Percentiles rank a stretch among this genome's conserved stretches.
Evolutionary conservation across 306 rosid species (phyloP).

Genomic region (Alnus rubra): DNA sequence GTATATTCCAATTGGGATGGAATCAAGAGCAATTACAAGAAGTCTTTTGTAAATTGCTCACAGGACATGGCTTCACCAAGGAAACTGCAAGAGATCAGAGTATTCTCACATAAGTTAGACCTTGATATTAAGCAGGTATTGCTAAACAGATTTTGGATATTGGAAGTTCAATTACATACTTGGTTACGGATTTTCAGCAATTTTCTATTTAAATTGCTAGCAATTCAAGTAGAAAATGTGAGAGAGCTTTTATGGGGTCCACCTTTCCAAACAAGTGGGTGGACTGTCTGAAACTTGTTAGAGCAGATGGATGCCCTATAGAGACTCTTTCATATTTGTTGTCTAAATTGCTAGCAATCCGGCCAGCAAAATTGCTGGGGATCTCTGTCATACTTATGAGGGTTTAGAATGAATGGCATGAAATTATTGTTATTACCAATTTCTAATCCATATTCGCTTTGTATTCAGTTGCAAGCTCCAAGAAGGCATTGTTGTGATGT

Average conservation of each 20-base stretch:
- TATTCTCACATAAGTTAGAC: constrained; percentile 59
- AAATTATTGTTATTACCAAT: constrained; percentile 18
- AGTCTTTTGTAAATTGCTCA: constrained; percentile 57
- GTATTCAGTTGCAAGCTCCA: constrained; percentile 74
- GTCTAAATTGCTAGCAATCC: too few species aligned
- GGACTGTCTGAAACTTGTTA: too few species aligned
- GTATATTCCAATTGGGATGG: constrained; percentile 37
- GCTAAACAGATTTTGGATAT: background rate
- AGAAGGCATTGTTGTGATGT: constrained; percentile 90
- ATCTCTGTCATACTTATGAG: too few species aligned
- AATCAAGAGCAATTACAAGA: constrained; percentile 52
- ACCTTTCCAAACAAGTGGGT: too few species aligned
- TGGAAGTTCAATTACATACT: background rate
- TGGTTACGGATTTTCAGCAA: too few species aligned
- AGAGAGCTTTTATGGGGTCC: too few species aligned
- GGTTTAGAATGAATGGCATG: background rate
- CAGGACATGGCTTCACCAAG: constrained; percentile 42
- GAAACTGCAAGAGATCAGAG: constrained; percentile 62
- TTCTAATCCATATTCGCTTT: constrained; percentile 9
- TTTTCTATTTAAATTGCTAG: too few species aligned
- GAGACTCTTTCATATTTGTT: too few species aligned
- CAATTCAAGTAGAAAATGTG: too few species aligned
- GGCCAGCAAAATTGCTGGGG: too few species aligned
- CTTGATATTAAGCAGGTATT: constrained; percentile 63
- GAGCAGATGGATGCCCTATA: too few species aligned